A percentile compares a stretch with the other conserved stretches of the same genome.
These are phyloP conservation scores for Extremus antarcticus DNA, from an alignment of 495 filamentous ascomycete genomes.

Conservation along the genomic window DNA sequence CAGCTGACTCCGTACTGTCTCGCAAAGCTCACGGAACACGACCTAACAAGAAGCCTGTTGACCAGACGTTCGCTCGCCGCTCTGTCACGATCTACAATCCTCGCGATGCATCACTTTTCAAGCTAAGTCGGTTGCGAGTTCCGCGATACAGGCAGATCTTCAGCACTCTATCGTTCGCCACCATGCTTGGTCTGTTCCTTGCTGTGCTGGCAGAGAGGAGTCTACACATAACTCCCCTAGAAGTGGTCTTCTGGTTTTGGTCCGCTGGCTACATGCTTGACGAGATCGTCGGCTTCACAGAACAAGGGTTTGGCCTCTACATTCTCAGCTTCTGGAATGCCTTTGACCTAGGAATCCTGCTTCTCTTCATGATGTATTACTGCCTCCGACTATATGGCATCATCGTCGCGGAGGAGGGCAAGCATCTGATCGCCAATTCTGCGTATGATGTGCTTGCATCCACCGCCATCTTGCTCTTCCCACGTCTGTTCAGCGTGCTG, in stretches of 20 bases:
- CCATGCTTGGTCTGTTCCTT: conserved; percentile 72
- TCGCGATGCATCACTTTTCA: conserved; percentile 76
- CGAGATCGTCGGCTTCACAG: conserved; percentile 24
- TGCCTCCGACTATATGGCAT: conserved; percentile 78
- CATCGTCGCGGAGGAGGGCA: conserved; percentile 56
- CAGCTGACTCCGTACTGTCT: conserved; percentile 11
- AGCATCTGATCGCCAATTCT: conserved; percentile 56
- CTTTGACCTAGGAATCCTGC: conserved; percentile 78
- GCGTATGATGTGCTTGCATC: conserved; percentile 86
- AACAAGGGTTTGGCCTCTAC: conserved; percentile 73
- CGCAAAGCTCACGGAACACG: conserved; percentile 13
- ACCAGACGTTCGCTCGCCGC: conserved; percentile 33
- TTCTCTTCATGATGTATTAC: conserved; percentile 82
- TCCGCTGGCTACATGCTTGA: conserved; percentile 85
- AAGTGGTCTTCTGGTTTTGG: conserved; percentile 93
- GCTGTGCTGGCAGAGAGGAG: conserved; percentile 62
- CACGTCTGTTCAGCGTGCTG: conserved; percentile 78
- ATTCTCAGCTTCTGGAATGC: conserved; percentile 96
- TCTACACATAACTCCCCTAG: conserved; percentile 63
- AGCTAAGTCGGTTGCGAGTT: conserved; percentile 77
- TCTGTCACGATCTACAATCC: conserved; percentile 85
- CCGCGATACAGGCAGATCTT: conserved; percentile 82
- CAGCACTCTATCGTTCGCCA: conserved; percentile 71
- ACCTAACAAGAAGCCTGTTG: conserved; percentile 9
- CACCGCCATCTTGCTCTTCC: conserved; percentile 79